Evolutionary conservation across 805 yeast genomes (phyloP).

Genomic region (Maudiozyma pseudohumilis): DNA sequence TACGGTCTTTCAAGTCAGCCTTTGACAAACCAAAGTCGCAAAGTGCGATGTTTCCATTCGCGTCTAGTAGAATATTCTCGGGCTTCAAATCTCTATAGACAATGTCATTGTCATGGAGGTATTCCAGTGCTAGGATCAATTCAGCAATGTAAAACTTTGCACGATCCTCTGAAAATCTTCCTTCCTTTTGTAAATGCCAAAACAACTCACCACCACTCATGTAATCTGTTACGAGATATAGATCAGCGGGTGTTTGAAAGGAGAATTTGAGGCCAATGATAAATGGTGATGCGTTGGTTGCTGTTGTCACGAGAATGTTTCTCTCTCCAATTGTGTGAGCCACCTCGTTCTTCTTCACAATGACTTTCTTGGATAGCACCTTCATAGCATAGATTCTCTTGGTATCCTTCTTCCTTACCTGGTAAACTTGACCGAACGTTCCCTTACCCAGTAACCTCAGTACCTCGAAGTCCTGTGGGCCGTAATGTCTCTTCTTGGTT

Average conservation of each 20-base stretch:
- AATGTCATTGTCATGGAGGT: constrained; percentile 88
- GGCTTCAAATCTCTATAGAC: constrained; percentile 97
- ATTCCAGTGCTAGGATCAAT: constrained; percentile 84
- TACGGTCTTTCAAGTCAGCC: constrained; percentile 81
- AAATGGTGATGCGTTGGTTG: constrained; percentile 81
- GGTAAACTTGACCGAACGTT: constrained; percentile 95
- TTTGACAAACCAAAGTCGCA: constrained; percentile 97
- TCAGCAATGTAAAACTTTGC: constrained; percentile 98
- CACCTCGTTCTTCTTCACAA: constrained; percentile 92
- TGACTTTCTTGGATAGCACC: constrained; percentile 85
- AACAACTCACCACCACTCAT: constrained; percentile 98
- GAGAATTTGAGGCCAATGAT: constrained; percentile 93
- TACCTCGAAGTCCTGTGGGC: constrained; percentile 92
- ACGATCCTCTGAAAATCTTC: constrained; percentile 83
- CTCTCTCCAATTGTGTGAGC: constrained; percentile 98
- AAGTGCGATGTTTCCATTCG: constrained; percentile 92
- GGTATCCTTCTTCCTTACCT: constrained; percentile 85
- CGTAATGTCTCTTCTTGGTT: constrained; percentile 66
- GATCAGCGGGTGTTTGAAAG: constrained; percentile 88
- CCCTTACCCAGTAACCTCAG: constrained; percentile 88
- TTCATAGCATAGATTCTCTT: constrained; percentile 95
- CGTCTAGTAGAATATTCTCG: constrained; percentile 88
- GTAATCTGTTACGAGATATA: constrained; percentile 90
- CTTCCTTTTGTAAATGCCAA: constrained; percentile 96
- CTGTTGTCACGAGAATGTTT: constrained; percentile 85